Evolutionary conservation across 2,329 filamentous ascomycete species (phyloP), one percentile per base, ranked within the genome.

Genomic region (Fusarium foetens): DNA sequence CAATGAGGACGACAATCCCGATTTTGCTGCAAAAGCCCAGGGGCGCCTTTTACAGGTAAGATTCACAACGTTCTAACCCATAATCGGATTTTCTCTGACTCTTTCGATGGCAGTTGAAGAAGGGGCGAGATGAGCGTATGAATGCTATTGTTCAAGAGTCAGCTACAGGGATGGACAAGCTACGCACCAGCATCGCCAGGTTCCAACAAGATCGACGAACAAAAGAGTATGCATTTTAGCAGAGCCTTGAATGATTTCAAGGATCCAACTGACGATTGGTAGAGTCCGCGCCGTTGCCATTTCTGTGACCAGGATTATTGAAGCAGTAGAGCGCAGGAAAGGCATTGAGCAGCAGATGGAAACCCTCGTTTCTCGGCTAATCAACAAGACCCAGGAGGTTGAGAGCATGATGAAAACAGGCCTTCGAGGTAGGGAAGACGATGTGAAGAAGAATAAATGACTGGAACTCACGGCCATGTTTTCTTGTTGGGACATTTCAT

Each of bases 391-490:
- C 29, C 35, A 58, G 10, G 69, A 76, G 25, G 51, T 80, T 2
- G 81, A 81, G 45, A 72, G 58, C 1, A 78, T 79, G 73, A 79
- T 82, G 71, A 59, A 77, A 64, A 72, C 59, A 9, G 80, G 76
- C 0, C 80, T 79, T 48, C 53, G 58, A 11, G 78, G 76, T 1
- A 73, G 81, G 31, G 74, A 78, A 38, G 54, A 63, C 16, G 78
- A 80, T 23, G 62, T 77, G 6, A 73, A 59, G 27, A 36, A 63
- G 21, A 29, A 19, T 8, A 52, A 29, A 57, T 64, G 27, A 60
- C 16, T 49, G 36, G 17, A 19, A 45, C 8, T 39, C 51, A 41
- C 21, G 21, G 27, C 17, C 35, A 19, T n/a, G 27, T 17, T 62
- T 43, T n/a, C 21, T 35, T 46, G 4, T 27, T 39, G 21, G 21